These are phyloP conservation scores for Neonectria neomacrospora DNA, from an alignment of 2,329 filamentous ascomycete genomes.

Conservation along the genomic window DNA sequence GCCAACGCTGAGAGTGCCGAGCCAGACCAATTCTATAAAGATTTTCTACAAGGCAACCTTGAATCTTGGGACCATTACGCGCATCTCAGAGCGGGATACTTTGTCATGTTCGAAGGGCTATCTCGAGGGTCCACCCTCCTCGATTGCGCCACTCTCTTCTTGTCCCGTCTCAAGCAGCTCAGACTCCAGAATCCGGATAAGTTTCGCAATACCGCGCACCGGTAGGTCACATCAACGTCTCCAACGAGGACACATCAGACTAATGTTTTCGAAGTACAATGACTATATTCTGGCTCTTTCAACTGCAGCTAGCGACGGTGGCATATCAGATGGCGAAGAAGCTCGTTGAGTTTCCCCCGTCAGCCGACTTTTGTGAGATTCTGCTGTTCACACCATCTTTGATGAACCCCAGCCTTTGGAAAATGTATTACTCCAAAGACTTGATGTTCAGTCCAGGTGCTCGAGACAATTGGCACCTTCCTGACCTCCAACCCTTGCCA, in stretches of 20 bases:
- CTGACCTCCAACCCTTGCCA: slow-evolving; percentile 47
- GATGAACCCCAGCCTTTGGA: slow-evolving; percentile 48
- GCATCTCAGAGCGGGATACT: slow-evolving; percentile 49
- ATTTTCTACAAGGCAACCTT: slow-evolving; percentile 44
- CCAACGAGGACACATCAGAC: not conserved
- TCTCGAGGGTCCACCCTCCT: slow-evolving; percentile 38
- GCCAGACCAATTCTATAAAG: slow-evolving; percentile 40
- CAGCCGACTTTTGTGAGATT: slow-evolving; percentile 39
- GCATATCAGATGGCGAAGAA: slow-evolving; percentile 35
- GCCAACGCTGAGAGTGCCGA: slow-evolving; percentile 23
- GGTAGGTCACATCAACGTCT: slow-evolving; percentile 27
- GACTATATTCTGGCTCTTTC: slow-evolving; percentile 51
- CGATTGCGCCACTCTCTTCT: slow-evolving; percentile 45
- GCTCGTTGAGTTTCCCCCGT: slow-evolving; percentile 24
- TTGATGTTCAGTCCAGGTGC: slow-evolving; percentile 46
- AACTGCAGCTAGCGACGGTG: slow-evolving; percentile 47
- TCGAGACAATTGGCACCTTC: slow-evolving; percentile 44
- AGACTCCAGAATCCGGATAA: slow-evolving; percentile 40
- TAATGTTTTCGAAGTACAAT: slow-evolving; percentile 38
- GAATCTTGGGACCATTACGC: slow-evolving; percentile 49
- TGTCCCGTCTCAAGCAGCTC: slow-evolving; percentile 44
- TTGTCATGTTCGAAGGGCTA: slow-evolving; percentile 46
- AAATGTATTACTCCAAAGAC: slow-evolving; percentile 47
- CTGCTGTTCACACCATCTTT: slow-evolving; percentile 41
- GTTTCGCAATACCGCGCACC: slow-evolving; percentile 50